These are phyloP conservation scores for Pyrus betulifolia DNA, from an alignment of 306 rosid species.

Conservation along the genomic window DNA sequence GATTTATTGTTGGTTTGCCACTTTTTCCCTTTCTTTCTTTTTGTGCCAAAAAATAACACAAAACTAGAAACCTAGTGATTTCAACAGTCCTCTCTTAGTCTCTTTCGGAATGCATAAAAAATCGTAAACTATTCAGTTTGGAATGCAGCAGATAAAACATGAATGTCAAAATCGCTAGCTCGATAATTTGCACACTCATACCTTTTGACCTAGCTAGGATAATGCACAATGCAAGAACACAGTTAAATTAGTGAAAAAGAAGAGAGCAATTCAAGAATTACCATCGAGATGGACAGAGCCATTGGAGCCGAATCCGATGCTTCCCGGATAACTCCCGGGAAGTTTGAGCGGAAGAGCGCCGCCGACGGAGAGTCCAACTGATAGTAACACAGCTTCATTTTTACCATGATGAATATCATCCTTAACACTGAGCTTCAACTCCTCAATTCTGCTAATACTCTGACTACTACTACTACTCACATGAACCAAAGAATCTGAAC, in stretches of 20 bases:
- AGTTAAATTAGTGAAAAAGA: background rate
- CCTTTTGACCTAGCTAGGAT: background rate
- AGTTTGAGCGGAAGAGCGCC: constrained; percentile 53
- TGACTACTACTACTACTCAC: constrained; percentile 26
- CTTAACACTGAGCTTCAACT: constrained; percentile 37
- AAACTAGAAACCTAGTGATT: background rate
- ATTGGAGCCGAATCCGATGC: constrained; percentile 88
- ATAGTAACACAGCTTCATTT: constrained; percentile 44
- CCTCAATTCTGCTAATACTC: constrained; percentile 45
- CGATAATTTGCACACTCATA: background rate
- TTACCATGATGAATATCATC: constrained; percentile 23
- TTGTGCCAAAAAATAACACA: background rate
- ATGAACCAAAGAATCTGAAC: constrained; percentile 56
- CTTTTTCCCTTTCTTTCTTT: background rate
- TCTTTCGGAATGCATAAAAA: too few relatives aligned
- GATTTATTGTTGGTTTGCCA: background rate
- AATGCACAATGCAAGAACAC: background rate
- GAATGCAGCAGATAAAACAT: too few relatives aligned
- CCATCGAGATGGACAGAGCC: constrained; percentile 93
- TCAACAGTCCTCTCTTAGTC: too few relatives aligned
- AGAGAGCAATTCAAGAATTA: constrained; percentile 15
- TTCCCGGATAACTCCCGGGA: constrained; percentile 77
- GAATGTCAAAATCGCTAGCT: background rate
- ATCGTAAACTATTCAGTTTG: too few relatives aligned
- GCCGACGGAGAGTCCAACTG: constrained; percentile 57